Percentiles rank a stretch among this genome's conserved stretches.
Evolutionary conservation across 176 grass and related monocot genomes (phyloP).

Genomic region (Saccharum officinarum): DNA sequence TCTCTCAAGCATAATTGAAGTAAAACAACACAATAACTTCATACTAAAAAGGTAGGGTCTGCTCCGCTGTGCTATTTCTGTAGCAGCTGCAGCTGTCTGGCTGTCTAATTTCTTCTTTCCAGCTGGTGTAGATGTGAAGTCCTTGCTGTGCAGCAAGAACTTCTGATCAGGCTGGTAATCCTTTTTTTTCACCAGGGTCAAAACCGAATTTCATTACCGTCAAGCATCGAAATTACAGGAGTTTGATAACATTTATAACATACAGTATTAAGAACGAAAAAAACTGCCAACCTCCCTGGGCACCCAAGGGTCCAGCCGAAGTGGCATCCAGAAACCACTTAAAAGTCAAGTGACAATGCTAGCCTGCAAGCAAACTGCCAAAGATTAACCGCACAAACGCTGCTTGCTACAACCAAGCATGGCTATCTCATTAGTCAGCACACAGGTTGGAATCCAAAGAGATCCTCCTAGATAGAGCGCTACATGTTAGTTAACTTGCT

Average conservation of each 20-base stretch:
- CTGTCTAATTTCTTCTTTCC: no score
- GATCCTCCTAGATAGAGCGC: background rate
- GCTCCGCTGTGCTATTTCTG: no score
- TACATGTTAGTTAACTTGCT: background rate
- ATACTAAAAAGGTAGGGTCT: no score
- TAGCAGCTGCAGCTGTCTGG: no score
- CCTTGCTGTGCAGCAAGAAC: no score
- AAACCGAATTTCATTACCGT: background rate
- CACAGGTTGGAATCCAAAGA: background rate
- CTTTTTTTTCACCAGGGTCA: background rate
- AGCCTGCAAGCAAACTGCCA: background rate
- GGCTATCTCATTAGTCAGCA: background rate
- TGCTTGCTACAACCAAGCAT: background rate
- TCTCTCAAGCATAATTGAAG: no score
- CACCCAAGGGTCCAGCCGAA: background rate
- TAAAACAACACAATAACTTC: no score
- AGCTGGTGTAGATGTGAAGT: no score
- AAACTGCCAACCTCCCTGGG: no score
- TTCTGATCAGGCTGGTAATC: background rate
- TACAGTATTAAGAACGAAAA: no score
- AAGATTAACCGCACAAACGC: background rate
- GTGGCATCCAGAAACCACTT: background rate
- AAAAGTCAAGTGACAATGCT: background rate
- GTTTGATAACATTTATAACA: background rate
- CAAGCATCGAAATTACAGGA: background rate